Evolutionary conservation across 441 rosid species (phyloP).

Genomic region (Daphne laureola): DNA sequence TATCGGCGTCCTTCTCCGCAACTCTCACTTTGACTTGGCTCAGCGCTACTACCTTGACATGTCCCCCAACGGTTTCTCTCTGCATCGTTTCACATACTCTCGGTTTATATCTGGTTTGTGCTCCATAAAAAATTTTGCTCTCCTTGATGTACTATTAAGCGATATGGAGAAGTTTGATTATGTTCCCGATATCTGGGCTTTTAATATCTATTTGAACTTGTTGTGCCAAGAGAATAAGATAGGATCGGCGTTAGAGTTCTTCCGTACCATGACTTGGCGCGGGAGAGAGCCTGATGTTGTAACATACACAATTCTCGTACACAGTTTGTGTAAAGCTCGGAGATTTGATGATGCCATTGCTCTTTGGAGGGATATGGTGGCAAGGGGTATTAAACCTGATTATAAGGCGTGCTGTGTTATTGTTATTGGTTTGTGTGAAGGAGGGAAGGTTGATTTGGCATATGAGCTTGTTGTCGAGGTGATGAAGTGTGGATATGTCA

Average conservation of each 20-base stretch:
- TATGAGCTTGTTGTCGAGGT: slow-evolving; percentile 70
- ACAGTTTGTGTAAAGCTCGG: slow-evolving; percentile 52
- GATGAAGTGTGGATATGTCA: slow-evolving; percentile 41
- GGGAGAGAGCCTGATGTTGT: slow-evolving; percentile 83
- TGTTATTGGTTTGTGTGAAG: slow-evolving; percentile 61
- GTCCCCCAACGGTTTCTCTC: slow-evolving; percentile 62
- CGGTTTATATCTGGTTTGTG: slow-evolving; percentile 86
- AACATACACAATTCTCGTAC: slow-evolving; percentile 62
- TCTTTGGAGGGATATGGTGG: slow-evolving; percentile 65
- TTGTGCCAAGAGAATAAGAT: slow-evolving; percentile 46
- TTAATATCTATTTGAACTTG: slow-evolving; percentile 61
- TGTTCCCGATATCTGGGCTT: slow-evolving; percentile 77
- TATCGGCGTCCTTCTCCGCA: slow-evolving; percentile 64
- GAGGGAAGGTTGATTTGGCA: slow-evolving; percentile 77
- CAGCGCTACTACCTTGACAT: slow-evolving; percentile 50
- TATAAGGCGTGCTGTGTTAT: slow-evolving; percentile 48
- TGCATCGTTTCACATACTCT: slow-evolving; percentile 75
- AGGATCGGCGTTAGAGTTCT: slow-evolving; percentile 52
- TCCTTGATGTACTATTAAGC: slow-evolving; percentile 43
- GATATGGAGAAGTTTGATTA: slow-evolving; percentile 67
- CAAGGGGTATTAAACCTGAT: slow-evolving; percentile 57
- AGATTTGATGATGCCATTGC: slow-evolving; percentile 44
- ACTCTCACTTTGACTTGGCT: slow-evolving; percentile 59
- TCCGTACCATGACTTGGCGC: slow-evolving; percentile 37
- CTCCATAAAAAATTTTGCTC: slow-evolving; percentile 37